phyloP scores from a whole-genome alignment of 176 grass and related monocot species.

The Aechmea fasciata region DNA sequence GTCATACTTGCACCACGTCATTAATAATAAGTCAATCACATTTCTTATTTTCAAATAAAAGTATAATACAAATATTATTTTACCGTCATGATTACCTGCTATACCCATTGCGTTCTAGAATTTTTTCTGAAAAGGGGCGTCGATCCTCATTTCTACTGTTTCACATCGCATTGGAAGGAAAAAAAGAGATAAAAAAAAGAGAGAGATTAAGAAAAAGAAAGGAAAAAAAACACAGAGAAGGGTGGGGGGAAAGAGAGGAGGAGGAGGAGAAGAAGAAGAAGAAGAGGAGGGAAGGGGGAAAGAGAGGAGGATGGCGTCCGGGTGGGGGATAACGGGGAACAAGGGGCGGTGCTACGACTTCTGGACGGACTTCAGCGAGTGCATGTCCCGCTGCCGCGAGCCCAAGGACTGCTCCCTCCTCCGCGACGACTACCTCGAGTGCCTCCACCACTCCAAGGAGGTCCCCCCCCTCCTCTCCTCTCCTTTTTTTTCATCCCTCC shows the following conservation, averaged over 20 bases:
- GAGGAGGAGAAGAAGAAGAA: background rate
- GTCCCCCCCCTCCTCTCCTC: conserved; percentile 14
- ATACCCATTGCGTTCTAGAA: too few relatives aligned
- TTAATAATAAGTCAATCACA: too few relatives aligned
- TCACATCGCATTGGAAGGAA: too few relatives aligned
- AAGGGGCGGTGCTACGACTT: conserved; percentile 98
- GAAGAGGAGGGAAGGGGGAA: background rate
- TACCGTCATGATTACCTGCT: too few relatives aligned
- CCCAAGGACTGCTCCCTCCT: conserved; percentile 82
- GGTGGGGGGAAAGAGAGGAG: background rate
- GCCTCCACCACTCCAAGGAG: conserved; percentile 98
- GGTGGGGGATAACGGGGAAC: conserved; percentile 96
- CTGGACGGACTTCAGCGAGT: conserved; percentile 98
- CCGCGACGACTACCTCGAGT: conserved; percentile 98
- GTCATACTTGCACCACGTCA: too few relatives aligned
- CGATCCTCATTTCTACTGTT: too few relatives aligned
- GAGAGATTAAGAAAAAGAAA: too few relatives aligned
- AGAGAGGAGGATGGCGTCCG: conserved; percentile 60
- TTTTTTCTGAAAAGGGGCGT: too few relatives aligned
- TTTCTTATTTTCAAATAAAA: too few relatives aligned
- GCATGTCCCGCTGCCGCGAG: conserved; percentile 93
- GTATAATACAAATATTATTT: too few relatives aligned
- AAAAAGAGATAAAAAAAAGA: too few relatives aligned
- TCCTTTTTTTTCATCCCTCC: too few relatives aligned
- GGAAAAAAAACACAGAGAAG: background rate